These are phyloP conservation scores for Mucor mucedo DNA, from an alignment of 371 early-diverging fungal genomes.

Conservation along the genomic window DNA sequence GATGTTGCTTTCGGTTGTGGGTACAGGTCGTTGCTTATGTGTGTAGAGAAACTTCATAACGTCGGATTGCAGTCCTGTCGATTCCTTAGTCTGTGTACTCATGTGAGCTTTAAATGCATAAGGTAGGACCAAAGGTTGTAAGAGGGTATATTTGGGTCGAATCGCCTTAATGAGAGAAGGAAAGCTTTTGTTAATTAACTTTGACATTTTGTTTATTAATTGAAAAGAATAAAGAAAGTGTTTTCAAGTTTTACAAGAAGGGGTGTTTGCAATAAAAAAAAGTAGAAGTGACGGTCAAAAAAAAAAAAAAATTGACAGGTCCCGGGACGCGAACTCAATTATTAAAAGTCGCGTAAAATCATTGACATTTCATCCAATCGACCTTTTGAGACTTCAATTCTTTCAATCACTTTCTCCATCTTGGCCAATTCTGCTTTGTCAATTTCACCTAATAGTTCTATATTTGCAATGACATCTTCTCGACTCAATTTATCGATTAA, in stretches of 20 bases:
- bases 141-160: constrained; percentile 3
- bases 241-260: neutral
- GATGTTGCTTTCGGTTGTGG: constrained; percentile 29
- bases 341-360: constrained; percentile 68
- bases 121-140: neutral
- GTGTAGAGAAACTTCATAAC: constrained; percentile 45
- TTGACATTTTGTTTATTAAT: constrained; percentile 4
- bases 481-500: constrained; percentile 80
- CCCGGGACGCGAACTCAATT: neutral
- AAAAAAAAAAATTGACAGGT: neutral
- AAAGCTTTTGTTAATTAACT: neutral
- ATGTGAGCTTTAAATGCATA: neutral
- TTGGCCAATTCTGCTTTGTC: constrained; percentile 61
- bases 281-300: neutral
- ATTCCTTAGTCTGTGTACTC: constrained; percentile 1
- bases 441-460: constrained; percentile 54
- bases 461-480: constrained; percentile 70
- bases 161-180: neutral
- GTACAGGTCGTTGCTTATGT: constrained; percentile 44
- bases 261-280: neutral
- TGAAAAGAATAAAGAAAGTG: neutral
- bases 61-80: constrained; percentile 15
- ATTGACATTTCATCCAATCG: constrained; percentile 73
- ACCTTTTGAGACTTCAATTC: constrained; percentile 61
- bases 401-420: constrained; percentile 55